Evolutionary conservation across 23 red algal species (phyloP).

Genomic region (Gracilaria domingensis): DNA sequence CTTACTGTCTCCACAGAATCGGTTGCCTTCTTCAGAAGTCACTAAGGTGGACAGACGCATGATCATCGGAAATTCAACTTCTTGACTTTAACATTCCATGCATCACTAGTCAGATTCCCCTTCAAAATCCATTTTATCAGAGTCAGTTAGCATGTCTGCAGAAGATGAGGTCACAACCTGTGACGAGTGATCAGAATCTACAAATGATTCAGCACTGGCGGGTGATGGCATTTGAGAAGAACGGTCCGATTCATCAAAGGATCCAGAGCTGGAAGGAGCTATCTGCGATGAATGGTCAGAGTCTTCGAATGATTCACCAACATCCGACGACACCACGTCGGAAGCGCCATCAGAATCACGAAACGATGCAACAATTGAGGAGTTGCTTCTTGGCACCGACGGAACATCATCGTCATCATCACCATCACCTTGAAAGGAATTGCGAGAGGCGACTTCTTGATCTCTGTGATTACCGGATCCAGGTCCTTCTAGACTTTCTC

Average conservation of each 20-base stretch:
- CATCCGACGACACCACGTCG: not conserved
- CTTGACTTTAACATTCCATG: not conserved
- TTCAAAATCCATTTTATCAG: not conserved
- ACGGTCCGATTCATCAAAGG: not conserved
- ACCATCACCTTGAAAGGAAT: not conserved
- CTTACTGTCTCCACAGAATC: no score
- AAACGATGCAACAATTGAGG: not conserved
- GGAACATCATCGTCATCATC: not conserved
- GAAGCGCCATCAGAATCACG: not conserved
- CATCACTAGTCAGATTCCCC: not conserved
- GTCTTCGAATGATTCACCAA: not conserved
- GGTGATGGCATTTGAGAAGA: not conserved
- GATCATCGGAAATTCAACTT: not conserved
- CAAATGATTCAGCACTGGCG: not conserved
- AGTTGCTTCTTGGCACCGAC: not conserved
- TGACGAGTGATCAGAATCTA: not conserved
- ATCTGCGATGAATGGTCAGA: not conserved
- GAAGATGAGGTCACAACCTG: conserved; percentile 2
- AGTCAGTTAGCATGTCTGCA: not conserved
- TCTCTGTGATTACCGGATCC: not conserved
- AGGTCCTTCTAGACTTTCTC: not conserved
- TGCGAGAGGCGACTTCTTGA: not conserved
- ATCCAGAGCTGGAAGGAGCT: not conserved
- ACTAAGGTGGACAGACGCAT: not conserved
- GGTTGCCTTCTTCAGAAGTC: no score